Base-by-base conservation (phyloP, 23 red algal genomes). In the Pyropia haitanensis region DNA sequence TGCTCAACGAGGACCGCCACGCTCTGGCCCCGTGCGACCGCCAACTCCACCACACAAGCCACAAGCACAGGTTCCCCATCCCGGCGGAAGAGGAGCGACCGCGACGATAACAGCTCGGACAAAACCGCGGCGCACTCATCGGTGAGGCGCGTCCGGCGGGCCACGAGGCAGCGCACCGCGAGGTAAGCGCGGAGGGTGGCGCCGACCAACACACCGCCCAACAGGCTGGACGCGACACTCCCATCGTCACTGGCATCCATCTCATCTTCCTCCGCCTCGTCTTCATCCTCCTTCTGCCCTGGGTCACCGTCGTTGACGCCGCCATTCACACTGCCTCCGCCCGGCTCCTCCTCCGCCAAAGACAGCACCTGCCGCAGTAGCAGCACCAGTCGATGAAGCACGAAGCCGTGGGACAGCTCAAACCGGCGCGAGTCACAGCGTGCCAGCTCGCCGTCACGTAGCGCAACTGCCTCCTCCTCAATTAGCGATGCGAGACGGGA, bases 101-200 rank as follows among this genome's bases (percentile, higher is more conserved):
- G 27, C 18, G 69, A 84, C 29, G 75, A 34, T 13, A 88, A 56
- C 24, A 88, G 72, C 19, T 78, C 73, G 32, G 67, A 77, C 14
- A 88, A 63, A 28, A 60, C 58, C 55, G 72, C 50, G 63, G 54
- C 53, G 14, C 82, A 88, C 56, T 88, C 82, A 62, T 88, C 82
- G 20, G 73, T 78, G 3, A 78, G 67, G 13, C 53, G 64, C 18
- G 82, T 88, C 49, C 73, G 63, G 49, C 72, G 58, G 20, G 75
- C 75, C 15, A 88, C 77, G 16, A 88, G 72, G 32, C 75, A 75
- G 62, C 82, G 72, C 27, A 78, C 55, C 57, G 64, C 72, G 22
- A 88, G 53, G 65, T 88, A 88, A 9, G 72, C 63, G 27, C 82
- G 21, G 24, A 77, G 72, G 18, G 29, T 60, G 9, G 57, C 57